Evolutionary conservation across 2,329 filamentous ascomycete genomes (phyloP).

Genomic region (Samsoniella hepiali): DNA sequence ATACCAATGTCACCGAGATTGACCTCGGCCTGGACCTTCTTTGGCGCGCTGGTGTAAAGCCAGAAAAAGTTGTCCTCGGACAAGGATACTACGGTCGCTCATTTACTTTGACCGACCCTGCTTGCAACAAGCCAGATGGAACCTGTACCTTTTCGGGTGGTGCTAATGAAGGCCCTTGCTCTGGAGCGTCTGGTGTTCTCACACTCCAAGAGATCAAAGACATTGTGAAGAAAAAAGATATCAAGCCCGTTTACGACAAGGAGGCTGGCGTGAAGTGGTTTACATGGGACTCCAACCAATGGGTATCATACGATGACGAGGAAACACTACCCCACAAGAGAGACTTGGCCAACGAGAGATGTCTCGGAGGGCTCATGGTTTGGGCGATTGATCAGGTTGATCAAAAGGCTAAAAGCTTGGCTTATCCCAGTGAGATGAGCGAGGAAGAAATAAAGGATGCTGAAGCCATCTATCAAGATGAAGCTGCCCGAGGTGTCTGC

Average conservation of each 20-base stretch:
- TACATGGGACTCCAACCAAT: conserved; percentile 17
- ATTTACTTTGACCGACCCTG: conserved; percentile 20
- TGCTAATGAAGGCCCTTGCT: conserved; percentile 19
- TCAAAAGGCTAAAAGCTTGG: conserved; percentile 19
- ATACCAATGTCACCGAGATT: conserved; percentile 35
- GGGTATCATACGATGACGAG: conserved; percentile 26
- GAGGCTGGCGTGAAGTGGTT: conserved; percentile 10
- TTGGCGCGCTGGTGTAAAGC: conserved; percentile 29
- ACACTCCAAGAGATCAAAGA: conserved; percentile 6
- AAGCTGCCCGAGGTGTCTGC: conserved; percentile 22
- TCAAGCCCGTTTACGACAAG: not conserved
- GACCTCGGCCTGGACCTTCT: conserved; percentile 23
- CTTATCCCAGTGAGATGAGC: not conserved
- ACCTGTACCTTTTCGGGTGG: conserved; percentile 20
- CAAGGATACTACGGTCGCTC: conserved; percentile 30
- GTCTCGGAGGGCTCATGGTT: conserved; percentile 25
- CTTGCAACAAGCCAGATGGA: conserved; percentile 21
- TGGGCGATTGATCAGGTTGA: conserved; percentile 21
- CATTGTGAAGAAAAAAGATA: conserved; percentile 21
- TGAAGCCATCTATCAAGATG: conserved; percentile 17
- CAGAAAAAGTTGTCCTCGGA: conserved; percentile 29
- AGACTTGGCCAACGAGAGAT: conserved; percentile 24
- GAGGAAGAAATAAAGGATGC: conserved; percentile 9
- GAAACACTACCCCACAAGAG: conserved; percentile 27
- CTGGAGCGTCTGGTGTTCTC: conserved; percentile 8